phyloP scores from a whole-genome alignment of 805 yeast genomes.

The Myxozyma nipponensis region DNA sequence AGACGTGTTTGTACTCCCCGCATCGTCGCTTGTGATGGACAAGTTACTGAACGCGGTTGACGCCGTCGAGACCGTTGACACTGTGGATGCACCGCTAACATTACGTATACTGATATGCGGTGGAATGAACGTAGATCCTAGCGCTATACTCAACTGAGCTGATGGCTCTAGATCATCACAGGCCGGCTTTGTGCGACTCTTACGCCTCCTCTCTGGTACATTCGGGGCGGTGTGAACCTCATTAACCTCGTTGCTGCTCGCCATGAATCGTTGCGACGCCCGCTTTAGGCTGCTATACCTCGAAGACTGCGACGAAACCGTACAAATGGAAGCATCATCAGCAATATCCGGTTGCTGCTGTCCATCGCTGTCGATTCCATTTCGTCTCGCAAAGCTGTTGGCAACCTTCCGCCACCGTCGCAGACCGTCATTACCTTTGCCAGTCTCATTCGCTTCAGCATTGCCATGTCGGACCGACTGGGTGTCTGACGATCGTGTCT shows the following conservation, averaged over 20 bases:
- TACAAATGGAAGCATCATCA: neutral
- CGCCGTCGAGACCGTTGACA: no score
- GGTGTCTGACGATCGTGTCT: neutral
- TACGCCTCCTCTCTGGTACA: no score
- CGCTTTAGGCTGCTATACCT: neutral
- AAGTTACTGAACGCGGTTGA: neutral
- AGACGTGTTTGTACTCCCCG: neutral
- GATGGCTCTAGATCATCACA: neutral
- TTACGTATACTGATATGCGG: neutral
- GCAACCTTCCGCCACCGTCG: constrained; percentile 20
- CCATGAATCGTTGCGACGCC: neutral
- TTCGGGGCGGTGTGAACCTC: no score
- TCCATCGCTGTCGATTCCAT: constrained; percentile 6
- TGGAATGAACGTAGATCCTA: neutral
- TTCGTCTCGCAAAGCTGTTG: constrained; percentile 12
- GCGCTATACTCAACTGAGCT: neutral
- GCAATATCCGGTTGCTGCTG: neutral
- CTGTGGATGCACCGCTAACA: neutral
- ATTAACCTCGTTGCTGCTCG: neutral
- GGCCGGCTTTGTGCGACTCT: neutral
- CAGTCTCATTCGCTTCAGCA: neutral
- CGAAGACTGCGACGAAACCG: constrained; percentile 10
- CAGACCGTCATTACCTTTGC: neutral
- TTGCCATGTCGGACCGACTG: neutral
- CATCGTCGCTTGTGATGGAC: neutral